Conservation (phyloP, 768 basidiomycete species). For the Phanerochaete sordida region DNA sequence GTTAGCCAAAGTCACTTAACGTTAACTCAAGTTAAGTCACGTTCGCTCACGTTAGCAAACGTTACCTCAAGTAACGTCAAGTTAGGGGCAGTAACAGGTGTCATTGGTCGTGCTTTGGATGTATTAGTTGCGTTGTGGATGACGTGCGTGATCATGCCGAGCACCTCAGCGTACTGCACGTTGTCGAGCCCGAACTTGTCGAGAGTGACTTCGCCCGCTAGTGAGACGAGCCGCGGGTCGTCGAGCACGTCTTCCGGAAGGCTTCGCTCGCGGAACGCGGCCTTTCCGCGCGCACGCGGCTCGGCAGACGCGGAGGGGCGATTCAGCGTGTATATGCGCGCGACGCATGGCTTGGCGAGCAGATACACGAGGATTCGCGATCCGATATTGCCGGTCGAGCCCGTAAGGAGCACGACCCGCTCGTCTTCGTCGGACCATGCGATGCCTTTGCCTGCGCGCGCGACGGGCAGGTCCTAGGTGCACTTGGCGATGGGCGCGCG, state of each 20-base stretch:
- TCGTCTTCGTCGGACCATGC: no score
- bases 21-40: no score
- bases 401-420: conserved; percentile 4
- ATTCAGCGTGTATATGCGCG: conserved; percentile 23
- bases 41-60: no score
- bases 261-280: conserved; percentile 14
- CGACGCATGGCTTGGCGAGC: conserved; percentile 13
- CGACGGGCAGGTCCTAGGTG: conserved; percentile 1
- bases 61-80: no score
- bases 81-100: no score
- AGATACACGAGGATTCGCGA: conserved; percentile 16
- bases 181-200: conserved; percentile 15
- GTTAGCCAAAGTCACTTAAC: no score
- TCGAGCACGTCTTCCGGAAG: conserved; percentile 12
- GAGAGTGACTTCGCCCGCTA: conserved; percentile 17
- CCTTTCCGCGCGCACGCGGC: conserved; percentile 9
- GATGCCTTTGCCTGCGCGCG: neutral
- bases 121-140: no score
- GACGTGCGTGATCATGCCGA: conserved; percentile 7
- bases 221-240: conserved; percentile 12
- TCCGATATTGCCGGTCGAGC: conserved; percentile 11
- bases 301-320: conserved; percentile 2
- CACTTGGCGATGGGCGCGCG: conserved; percentile 2
- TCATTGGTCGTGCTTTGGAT: no score
- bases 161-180: conserved; percentile 11